phyloP scores from a whole-genome alignment of 73 alveolate genomes.

The Blepharisma japonicum region DNA sequence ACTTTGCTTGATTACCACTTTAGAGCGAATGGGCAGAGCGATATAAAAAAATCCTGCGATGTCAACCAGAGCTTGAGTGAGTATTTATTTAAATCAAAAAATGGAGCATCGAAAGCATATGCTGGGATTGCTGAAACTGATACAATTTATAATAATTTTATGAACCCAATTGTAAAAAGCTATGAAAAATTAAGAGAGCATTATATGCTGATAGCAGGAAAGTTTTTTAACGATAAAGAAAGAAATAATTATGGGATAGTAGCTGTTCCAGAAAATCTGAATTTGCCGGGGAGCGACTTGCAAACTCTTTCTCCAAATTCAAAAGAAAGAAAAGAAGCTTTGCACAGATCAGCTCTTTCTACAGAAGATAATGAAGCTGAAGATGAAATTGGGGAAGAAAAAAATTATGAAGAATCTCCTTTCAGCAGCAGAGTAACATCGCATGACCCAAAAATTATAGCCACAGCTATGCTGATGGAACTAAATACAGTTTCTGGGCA shows the following conservation, averaged over 20 bases:
- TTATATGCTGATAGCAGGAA: not conserved
- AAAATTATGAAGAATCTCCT: not conserved
- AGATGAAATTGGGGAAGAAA: not conserved
- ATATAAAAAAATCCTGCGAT: too few relatives aligned
- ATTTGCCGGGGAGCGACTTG: not conserved
- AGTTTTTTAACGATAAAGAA: not conserved
- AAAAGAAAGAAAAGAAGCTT: too few relatives aligned
- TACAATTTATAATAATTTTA: not conserved
- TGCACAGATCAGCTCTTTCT: too few relatives aligned
- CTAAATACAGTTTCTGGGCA: slow-evolving; percentile 12
- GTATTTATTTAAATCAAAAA: not conserved
- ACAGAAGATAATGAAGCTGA: too few relatives aligned
- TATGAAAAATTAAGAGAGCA: not conserved
- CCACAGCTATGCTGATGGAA: slow-evolving; percentile 7
- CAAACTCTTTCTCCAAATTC: too few relatives aligned
- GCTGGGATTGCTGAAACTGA: slow-evolving; percentile 12
- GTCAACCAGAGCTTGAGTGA: not conserved
- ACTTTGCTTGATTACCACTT: slow-evolving; percentile 31
- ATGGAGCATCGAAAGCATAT: not conserved
- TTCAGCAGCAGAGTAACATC: slow-evolving; percentile 24
- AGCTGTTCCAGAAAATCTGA: not conserved
- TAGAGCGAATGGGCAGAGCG: not conserved
- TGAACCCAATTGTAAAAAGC: not conserved
- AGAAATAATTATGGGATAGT: not conserved
- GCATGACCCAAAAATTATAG: slow-evolving; percentile 11